phyloP scores from a whole-genome alignment of 352 stramenopile species.

The Globisporangium radiosum region DNA sequence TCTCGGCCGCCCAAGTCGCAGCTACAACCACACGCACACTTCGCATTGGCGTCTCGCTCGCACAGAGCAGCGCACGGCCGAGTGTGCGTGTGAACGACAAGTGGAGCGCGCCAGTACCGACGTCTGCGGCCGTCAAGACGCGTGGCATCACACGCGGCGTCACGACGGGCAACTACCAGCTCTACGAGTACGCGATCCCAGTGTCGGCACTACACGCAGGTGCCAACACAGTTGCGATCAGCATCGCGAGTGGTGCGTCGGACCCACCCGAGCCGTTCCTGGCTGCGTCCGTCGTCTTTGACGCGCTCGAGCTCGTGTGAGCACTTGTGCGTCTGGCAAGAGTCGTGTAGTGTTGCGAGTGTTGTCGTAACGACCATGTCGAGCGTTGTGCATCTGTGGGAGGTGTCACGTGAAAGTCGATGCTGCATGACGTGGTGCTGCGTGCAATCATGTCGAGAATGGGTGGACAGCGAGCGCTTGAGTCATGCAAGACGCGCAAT shows the following conservation, averaged over 20 bases:
- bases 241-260: conserved; percentile 31
- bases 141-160: conserved; percentile 40
- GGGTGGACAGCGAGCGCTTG: too few species aligned
- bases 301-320: conserved; percentile 29
- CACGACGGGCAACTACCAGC: conserved; percentile 38
- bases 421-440: too few species aligned
- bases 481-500: too few species aligned
- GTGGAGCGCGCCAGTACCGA: conserved; percentile 24
- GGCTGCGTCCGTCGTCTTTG: conserved; percentile 35
- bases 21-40: conserved; percentile 20
- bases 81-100: conserved; percentile 34
- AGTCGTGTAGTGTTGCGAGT: too few species aligned
- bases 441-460: too few species aligned
- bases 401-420: too few species aligned
- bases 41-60: conserved; percentile 34
- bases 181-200: conserved; percentile 45
- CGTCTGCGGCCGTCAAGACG: conserved; percentile 29
- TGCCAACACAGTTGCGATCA: conserved; percentile 30
- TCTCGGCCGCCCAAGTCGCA: conserved; percentile 16
- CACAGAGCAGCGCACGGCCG: conserved; percentile 21
- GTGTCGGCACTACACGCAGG: conserved; percentile 25
- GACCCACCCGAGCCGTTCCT: conserved; percentile 36
- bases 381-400: too few species aligned
- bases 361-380: too few species aligned
- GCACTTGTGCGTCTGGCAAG: too few species aligned